A percentile compares a stretch with the other conserved stretches of the same genome.
These are phyloP conservation scores for Cupressus sempervirens DNA, from an alignment of 75 land plant genomes.

Conservation along the genomic window DNA sequence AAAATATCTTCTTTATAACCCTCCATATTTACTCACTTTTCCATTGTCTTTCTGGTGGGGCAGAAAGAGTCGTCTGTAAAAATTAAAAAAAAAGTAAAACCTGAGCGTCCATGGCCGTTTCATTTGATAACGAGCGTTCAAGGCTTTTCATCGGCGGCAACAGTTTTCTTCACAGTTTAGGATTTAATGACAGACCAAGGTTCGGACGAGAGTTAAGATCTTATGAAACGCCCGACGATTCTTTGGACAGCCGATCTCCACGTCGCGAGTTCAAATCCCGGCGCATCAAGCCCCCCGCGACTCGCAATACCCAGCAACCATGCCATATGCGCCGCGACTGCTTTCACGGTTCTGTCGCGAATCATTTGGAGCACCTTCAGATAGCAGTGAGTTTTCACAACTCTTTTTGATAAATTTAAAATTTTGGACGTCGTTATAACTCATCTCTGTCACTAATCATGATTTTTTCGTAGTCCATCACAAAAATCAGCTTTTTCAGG, in stretches of 20 bases:
- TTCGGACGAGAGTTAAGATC: neutral
- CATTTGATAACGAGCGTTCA: neutral
- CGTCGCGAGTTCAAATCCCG: slow-evolving; percentile 6
- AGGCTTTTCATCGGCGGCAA: neutral
- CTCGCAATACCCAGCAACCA: neutral
- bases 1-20: too few species aligned
- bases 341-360: neutral
- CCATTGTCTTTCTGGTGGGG: neutral
- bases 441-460: neutral
- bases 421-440: too few species aligned
- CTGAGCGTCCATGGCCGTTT: neutral
- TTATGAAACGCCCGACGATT: neutral
- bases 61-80: neutral
- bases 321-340: neutral
- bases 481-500: too few species aligned
- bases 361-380: neutral
- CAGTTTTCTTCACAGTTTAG: neutral
- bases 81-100: neutral
- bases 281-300: neutral
- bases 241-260: neutral
- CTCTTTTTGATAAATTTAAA: neutral
- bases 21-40: neutral
- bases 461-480: too few species aligned
- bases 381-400: neutral
- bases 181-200: neutral